These are phyloP conservation scores for Cerioporus squamosus DNA, from an alignment of 1,284 basidiomycete species.

Conservation along the genomic window DNA sequence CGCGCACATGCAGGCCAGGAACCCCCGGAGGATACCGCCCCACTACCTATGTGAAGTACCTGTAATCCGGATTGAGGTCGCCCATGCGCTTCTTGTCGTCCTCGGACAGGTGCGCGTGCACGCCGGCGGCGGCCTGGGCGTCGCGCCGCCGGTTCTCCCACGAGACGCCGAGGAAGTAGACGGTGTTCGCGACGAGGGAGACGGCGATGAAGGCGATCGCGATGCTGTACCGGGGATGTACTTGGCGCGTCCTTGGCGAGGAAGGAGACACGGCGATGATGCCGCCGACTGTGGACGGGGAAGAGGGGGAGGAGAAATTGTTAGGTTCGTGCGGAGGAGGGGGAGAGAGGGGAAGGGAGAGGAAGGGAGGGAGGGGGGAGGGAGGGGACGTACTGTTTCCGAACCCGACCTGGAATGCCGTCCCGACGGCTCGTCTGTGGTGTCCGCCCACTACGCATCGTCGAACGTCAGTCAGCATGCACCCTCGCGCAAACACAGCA, in stretches of 20 bases:
- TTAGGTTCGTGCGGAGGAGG: background rate
- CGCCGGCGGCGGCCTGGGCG: slow-evolving; percentile 19
- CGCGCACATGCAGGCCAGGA: too few species aligned
- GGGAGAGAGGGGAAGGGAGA: background rate
- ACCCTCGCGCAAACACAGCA: too few species aligned
- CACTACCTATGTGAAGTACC: slow-evolving; percentile 24
- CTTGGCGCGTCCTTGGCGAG: slow-evolving; percentile 34
- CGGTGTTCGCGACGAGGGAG: slow-evolving; percentile 26
- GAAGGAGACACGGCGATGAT: slow-evolving; percentile 37
- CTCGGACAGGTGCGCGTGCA: slow-evolving; percentile 21
- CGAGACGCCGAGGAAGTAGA: slow-evolving; percentile 32
- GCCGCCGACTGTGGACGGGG: slow-evolving; percentile 28
- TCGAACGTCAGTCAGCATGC: background rate
- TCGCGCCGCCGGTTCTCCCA: slow-evolving; percentile 32
- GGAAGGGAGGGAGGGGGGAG: too few species aligned
- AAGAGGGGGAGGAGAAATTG: background rate
- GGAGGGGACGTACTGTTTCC: slow-evolving; percentile 30
- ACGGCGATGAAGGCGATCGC: slow-evolving; percentile 35
- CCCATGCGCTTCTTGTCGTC: slow-evolving; percentile 36
- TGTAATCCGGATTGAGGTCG: slow-evolving; percentile 25
- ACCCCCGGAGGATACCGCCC: too few species aligned
- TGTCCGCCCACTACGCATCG: slow-evolving; percentile 32
- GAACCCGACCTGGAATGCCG: slow-evolving; percentile 36
- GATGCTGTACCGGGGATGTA: slow-evolving; percentile 35
- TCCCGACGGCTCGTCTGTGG: slow-evolving; percentile 31